Percentiles rank a stretch among this genome's conserved stretches.
phyloP scores from a whole-genome alignment of 2,329 filamentous ascomycete species.

The Pseudogymnoascus sp. region DNA sequence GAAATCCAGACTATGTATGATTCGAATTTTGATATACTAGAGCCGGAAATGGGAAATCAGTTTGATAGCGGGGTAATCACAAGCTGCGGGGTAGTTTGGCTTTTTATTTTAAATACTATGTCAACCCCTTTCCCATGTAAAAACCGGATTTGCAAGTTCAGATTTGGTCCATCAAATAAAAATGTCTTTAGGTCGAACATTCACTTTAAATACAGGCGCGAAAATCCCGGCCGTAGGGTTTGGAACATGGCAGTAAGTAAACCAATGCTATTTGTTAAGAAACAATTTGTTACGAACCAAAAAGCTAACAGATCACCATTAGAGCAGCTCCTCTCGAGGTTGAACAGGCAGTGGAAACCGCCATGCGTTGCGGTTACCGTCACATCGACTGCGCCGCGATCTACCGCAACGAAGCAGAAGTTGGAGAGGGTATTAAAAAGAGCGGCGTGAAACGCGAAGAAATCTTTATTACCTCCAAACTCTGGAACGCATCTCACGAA shows the following conservation, averaged over 20 bases:
- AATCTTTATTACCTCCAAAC: constrained; percentile 47
- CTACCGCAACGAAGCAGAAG: constrained; percentile 37
- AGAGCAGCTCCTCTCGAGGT: constrained; percentile 27
- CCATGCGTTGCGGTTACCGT: constrained; percentile 42
- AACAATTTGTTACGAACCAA: not conserved
- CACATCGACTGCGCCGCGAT: constrained; percentile 40
- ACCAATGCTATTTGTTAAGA: not conserved
- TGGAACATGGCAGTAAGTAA: constrained; percentile 35
- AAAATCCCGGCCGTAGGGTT: constrained; percentile 34
- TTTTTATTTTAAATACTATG: not conserved
- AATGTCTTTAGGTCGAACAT: not conserved
- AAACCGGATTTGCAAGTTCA: not conserved
- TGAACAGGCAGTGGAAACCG: constrained; percentile 33
- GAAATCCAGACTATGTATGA: not conserved
- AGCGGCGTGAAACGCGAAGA: constrained; percentile 32
- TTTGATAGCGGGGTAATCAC: not conserved
- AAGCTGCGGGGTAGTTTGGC: not conserved
- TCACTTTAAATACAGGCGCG: constrained; percentile 30
- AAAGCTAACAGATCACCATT: constrained; percentile 19
- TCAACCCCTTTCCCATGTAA: not conserved
- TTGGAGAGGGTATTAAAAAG: constrained; percentile 34
- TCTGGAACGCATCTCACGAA: constrained; percentile 43
- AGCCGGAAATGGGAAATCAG: not conserved
- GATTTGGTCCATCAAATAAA: not conserved
- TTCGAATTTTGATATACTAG: not conserved